A percentile compares a stretch with the other conserved stretches of the same genome.
These are phyloP conservation scores for Trichophaea hybrida DNA, from an alignment of 2,329 filamentous ascomycete species.

Conservation along the genomic window DNA sequence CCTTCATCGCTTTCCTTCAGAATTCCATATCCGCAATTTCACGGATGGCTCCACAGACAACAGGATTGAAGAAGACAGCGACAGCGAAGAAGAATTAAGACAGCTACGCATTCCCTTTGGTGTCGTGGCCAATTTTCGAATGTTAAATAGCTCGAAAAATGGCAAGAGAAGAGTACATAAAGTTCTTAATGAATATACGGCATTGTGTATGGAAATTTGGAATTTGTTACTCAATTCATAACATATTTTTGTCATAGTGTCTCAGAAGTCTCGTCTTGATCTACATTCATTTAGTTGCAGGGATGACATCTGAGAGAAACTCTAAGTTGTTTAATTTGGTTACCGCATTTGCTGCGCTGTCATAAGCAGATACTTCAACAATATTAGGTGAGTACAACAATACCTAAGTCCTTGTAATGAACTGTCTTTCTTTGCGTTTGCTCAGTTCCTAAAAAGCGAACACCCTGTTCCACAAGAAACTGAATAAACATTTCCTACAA, in stretches of 20 bases:
- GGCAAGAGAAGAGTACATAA: background rate
- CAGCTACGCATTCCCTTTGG: background rate
- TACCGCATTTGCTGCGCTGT: conserved; percentile 60
- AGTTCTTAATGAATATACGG: background rate
- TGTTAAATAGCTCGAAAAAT: background rate
- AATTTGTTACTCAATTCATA: background rate
- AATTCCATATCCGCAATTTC: conserved; percentile 41
- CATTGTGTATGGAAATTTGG: background rate
- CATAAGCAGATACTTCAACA: background rate
- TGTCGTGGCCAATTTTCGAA: background rate
- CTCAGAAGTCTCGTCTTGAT: background rate
- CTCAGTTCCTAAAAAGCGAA: conserved; percentile 80
- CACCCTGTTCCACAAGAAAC: conserved; percentile 68
- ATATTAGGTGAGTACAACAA: background rate
- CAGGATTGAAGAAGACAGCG: too few species aligned
- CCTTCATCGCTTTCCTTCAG: conserved; percentile 67
- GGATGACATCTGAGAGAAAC: conserved; percentile 82
- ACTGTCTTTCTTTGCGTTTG: conserved; percentile 84
- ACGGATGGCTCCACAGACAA: background rate
- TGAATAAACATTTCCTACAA: conserved; percentile 84
- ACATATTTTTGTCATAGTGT: background rate
- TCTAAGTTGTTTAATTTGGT: conserved; percentile 84
- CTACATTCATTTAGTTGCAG: conserved; percentile 49
- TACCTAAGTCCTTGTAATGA: conserved; percentile 88
- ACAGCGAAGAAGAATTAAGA: background rate